Percentiles rank a stretch among this genome's conserved stretches.
Evolutionary conservation across 495 filamentous ascomycete species (phyloP).

Genomic region (Aeminium ludgeri): DNA sequence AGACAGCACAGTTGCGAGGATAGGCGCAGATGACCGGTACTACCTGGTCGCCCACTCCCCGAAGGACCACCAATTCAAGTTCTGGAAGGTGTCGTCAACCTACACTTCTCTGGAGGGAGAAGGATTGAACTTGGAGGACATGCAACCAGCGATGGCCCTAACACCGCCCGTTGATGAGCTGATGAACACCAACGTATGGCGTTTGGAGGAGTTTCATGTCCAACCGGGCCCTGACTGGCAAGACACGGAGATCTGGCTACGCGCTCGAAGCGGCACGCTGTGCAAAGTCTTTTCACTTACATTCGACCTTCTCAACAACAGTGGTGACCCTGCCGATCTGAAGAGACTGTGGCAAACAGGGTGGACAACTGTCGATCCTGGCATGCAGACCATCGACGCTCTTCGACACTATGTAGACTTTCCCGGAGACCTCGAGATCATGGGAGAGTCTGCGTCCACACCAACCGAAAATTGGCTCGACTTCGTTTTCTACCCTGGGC

Average conservation of each 20-base stretch:
- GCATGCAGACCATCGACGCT: conserved; percentile 17
- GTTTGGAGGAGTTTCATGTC: conserved; percentile 79
- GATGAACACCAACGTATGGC: conserved; percentile 40
- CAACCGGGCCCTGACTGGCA: conserved; percentile 34
- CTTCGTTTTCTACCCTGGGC: conserved; percentile 66
- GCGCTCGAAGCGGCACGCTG: conserved; percentile 66
- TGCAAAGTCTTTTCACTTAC: conserved; percentile 47
- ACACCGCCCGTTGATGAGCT: conserved; percentile 49
- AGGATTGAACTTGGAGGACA: conserved; percentile 37
- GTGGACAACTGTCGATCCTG: conserved; percentile 53
- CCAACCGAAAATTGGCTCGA: conserved; percentile 23
- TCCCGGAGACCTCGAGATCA: conserved; percentile 17
- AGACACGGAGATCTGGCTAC: conserved; percentile 58
- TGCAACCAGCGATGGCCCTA: conserved; percentile 44
- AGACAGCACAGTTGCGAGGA: neutral
- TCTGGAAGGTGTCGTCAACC: conserved; percentile 63
- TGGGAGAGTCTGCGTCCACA: neutral
- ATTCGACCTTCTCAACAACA: conserved; percentile 24
- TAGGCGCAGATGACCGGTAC: conserved; percentile 40
- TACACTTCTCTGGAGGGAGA: conserved; percentile 39
- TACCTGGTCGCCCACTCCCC: conserved; percentile 76
- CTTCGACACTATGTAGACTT: conserved; percentile 15
- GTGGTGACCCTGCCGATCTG: conserved; percentile 21
- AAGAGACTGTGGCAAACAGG: conserved; percentile 42
- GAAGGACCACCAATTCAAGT: conserved; percentile 78